Percentiles rank a stretch among this genome's conserved stretches.
Evolutionary conservation across 495 filamentous ascomycete genomes (phyloP).

Genomic region (Cercophora sp.): DNA sequence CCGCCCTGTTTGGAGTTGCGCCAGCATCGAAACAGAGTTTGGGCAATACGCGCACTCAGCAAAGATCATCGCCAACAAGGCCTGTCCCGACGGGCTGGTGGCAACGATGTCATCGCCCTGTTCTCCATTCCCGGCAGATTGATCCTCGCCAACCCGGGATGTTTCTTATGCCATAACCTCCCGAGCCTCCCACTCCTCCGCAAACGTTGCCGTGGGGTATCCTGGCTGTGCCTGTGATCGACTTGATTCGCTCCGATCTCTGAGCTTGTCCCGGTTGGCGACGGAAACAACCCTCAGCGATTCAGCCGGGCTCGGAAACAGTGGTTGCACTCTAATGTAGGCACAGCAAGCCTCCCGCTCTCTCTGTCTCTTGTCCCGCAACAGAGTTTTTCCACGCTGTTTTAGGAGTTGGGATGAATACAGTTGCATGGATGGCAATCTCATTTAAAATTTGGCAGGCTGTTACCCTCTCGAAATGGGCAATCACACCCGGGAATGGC

Average conservation of each 20-base stretch:
- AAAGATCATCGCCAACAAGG: background rate
- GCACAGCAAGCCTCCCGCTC: background rate
- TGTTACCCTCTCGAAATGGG: background rate
- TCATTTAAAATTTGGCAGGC: constrained; percentile 14
- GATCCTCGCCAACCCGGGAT: constrained; percentile 29
- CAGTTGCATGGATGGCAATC: constrained; percentile 5
- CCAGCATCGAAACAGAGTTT: background rate
- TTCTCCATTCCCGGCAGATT: constrained; percentile 29
- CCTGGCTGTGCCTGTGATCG: constrained; percentile 20
- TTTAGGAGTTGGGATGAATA: background rate
- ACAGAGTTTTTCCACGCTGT: background rate
- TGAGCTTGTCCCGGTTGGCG: background rate
- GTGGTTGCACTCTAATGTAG: too few species aligned
- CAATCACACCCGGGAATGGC: background rate
- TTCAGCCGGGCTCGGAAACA: background rate
- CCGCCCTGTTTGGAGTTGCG: too few species aligned
- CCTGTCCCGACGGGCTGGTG: background rate
- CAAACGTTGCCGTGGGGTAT: constrained; percentile 21
- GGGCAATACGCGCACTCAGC: background rate
- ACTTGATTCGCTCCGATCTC: constrained; percentile 5
- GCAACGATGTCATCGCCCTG: constrained; percentile 15
- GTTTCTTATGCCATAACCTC: constrained; percentile 1
- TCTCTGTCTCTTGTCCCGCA: background rate
- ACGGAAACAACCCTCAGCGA: background rate
- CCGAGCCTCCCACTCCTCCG: background rate